These are phyloP conservation scores for Pichia thaimueangensis DNA, from an alignment of 805 yeast species.

Conservation along the genomic window DNA sequence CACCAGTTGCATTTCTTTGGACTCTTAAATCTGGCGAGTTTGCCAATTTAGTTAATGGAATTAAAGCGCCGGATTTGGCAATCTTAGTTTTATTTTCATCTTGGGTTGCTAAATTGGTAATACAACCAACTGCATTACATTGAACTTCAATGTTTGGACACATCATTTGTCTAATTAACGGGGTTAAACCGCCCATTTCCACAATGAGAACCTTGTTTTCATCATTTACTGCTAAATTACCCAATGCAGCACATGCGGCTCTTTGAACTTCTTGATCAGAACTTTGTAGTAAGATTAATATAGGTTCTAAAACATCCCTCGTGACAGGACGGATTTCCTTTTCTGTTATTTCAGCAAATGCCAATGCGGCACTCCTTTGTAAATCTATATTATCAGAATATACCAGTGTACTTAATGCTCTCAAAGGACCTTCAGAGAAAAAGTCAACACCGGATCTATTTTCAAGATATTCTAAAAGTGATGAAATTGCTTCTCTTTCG, in stretches of 20 bases:
- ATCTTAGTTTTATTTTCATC: slow-evolving; percentile 95
- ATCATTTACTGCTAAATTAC: slow-evolving; percentile 95
- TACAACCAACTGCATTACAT: slow-evolving; percentile 98
- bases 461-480: slow-evolving; percentile 81
- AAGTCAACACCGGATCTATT: slow-evolving; percentile 86
- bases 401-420: slow-evolving; percentile 87
- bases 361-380: slow-evolving; percentile 95
- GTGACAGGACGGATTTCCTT: slow-evolving; percentile 89
- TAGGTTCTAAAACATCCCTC: slow-evolving; percentile 90
- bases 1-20: slow-evolving; percentile 98
- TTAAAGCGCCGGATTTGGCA: slow-evolving; percentile 92
- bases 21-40: slow-evolving; percentile 92
- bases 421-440: slow-evolving; percentile 76
- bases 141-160: slow-evolving; percentile 95
- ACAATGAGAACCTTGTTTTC: slow-evolving; percentile 90
- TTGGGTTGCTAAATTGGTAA: slow-evolving; percentile 95
- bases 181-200: slow-evolving; percentile 97
- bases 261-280: slow-evolving; percentile 93
- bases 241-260: slow-evolving; percentile 98
- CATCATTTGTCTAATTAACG: slow-evolving; percentile 96
- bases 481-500: slow-evolving; percentile 93
- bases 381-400: slow-evolving; percentile 92
- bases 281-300: slow-evolving; percentile 76
- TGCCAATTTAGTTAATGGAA: slow-evolving; percentile 91
- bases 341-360: slow-evolving; percentile 97